Conservation (phyloP, 495 filamentous ascomycete species). For the Penicillium angulare region DNA sequence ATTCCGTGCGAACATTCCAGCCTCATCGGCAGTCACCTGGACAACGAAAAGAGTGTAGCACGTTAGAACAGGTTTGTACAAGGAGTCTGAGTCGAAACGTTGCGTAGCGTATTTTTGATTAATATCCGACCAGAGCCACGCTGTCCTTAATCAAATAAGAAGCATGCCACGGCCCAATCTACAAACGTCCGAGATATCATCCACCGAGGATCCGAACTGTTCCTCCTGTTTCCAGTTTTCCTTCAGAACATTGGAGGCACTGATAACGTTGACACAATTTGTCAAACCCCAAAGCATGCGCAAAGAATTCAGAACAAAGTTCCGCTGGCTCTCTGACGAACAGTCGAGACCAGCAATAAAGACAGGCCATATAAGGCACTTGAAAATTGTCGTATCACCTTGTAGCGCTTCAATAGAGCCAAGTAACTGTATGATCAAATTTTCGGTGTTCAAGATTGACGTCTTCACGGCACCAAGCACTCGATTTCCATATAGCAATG, state of each 20-base stretch:
- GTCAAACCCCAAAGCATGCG: constrained; percentile 36
- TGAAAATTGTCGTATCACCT: constrained; percentile 44
- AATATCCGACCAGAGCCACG: no score
- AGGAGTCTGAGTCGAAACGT: no score
- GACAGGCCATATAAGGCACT: constrained; percentile 57
- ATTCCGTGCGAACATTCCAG: no score
- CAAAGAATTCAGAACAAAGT: constrained; percentile 24
- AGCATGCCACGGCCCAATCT: no score
- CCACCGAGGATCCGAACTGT: no score
- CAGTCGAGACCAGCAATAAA: constrained; percentile 55
- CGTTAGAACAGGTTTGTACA: no score
- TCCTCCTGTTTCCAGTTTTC: constrained; percentile 24
- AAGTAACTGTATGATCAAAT: constrained; percentile 41
- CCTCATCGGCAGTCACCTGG: no score
- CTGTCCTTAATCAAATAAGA: no score
- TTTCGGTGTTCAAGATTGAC: constrained; percentile 12
- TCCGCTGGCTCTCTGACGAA: constrained; percentile 18
- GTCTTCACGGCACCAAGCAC: constrained; percentile 28
- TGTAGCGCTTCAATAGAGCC: constrained; percentile 42
- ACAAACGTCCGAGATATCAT: no score
- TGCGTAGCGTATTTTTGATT: no score
- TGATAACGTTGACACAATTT: constrained; percentile 37
- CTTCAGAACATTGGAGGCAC: constrained; percentile 25
- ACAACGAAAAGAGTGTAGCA: no score
- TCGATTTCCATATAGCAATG: constrained; percentile 30